Evolutionary conservation across 108 stramenopile genomes (phyloP).

Genomic region (Epithemia pelagica): DNA sequence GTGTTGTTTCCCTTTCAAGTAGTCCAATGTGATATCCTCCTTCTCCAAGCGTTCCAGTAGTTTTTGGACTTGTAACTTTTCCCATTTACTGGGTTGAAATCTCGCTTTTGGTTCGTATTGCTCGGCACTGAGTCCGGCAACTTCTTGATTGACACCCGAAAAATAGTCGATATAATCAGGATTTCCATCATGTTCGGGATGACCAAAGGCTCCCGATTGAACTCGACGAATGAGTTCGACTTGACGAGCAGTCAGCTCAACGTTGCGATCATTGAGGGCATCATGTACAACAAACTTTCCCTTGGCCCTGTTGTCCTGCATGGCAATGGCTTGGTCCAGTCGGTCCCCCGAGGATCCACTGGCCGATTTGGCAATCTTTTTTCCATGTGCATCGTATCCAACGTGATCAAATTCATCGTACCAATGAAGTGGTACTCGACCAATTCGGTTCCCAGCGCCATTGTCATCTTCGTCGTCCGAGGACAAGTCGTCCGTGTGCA

Average conservation of each 20-base stretch:
- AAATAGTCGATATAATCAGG: conserved; percentile 93
- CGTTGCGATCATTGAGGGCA: conserved; percentile 87
- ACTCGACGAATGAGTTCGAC: conserved; percentile 90
- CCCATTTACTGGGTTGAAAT: conserved; percentile 87
- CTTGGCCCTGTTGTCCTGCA: conserved; percentile 56
- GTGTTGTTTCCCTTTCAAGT: conserved; percentile 64
- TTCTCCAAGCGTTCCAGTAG: conserved; percentile 83
- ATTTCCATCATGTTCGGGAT: conserved; percentile 91
- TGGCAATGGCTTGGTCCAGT: conserved; percentile 66
- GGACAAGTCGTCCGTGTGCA: conserved; percentile 93
- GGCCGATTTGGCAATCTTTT: conserved; percentile 72
- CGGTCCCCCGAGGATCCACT: conserved; percentile 38
- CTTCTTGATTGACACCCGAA: conserved; percentile 76
- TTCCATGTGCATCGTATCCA: conserved; percentile 91
- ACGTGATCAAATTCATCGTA: conserved; percentile 95
- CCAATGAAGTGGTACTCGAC: conserved; percentile 97
- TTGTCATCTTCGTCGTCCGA: conserved; percentile 95
- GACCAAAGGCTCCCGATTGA: conserved; percentile 90
- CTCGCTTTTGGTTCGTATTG: conserved; percentile 70
- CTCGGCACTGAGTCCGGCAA: conserved; percentile 67
- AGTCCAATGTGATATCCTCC: conserved; percentile 86
- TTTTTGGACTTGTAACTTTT: conserved; percentile 77
- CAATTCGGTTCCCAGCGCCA: conserved; percentile 84
- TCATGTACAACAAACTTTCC: conserved; percentile 89
- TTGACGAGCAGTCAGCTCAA: conserved; percentile 84